These are phyloP conservation scores for Podaxis carcinomalis DNA, from an alignment of 768 basidiomycete species.

Conservation along the genomic window DNA sequence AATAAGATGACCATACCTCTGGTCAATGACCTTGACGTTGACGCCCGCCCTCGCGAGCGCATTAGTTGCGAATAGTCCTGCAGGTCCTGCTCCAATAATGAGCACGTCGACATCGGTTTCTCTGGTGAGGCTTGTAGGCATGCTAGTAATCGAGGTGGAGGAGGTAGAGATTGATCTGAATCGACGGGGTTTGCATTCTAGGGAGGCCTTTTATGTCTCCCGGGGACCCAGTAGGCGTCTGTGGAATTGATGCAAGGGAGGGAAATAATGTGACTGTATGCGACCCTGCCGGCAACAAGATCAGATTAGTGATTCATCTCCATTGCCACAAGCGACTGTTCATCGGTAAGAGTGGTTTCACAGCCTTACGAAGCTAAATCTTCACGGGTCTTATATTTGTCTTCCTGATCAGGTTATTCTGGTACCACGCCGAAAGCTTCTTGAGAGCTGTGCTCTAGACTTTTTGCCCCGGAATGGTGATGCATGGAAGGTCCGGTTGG, in stretches of 20 bases:
- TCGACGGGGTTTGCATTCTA: background rate
- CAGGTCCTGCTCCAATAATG: constrained; percentile 57
- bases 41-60: constrained; percentile 54
- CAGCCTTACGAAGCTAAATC: background rate
- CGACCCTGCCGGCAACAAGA: background rate
- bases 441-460: background rate
- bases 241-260: background rate
- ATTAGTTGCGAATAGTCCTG: constrained; percentile 67
- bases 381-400: background rate
- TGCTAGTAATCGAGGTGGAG: background rate
- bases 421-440: background rate
- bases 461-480: background rate
- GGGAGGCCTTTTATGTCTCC: background rate
- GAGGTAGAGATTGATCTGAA: background rate
- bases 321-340: background rate
- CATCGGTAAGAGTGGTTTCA: background rate
- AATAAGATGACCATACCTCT: constrained; percentile 33
- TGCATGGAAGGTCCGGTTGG: background rate
- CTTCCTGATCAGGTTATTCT: background rate
- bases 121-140: constrained; percentile 14
- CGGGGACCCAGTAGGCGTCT: background rate
- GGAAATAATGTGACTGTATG: background rate
- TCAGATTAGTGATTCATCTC: background rate
- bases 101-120: constrained; percentile 53
- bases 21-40: constrained; percentile 56